A percentile compares a stretch with the other conserved stretches of the same genome.
Conservation (phyloP, 768 basidiomycete species). For the Suillus subluteus region DNA sequence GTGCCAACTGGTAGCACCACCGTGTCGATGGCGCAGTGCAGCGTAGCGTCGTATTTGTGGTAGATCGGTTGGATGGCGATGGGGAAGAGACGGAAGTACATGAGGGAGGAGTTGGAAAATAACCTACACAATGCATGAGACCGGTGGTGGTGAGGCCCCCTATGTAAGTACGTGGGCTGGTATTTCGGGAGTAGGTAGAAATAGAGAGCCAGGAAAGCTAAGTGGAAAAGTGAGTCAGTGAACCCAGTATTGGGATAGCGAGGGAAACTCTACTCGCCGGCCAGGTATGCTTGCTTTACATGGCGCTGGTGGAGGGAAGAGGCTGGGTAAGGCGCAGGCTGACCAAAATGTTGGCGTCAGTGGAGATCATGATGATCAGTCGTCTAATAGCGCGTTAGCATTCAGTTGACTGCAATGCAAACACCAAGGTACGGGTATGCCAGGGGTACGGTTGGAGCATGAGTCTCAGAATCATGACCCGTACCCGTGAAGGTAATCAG, state of each 20-base stretch:
- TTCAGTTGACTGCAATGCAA: not conserved
- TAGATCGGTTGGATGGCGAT: constrained; percentile 31
- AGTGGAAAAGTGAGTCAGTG: not conserved
- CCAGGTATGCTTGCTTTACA: not conserved
- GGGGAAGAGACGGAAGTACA: constrained; percentile 29
- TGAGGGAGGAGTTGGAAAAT: constrained; percentile 8
- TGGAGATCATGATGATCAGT: not conserved
- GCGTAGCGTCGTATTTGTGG: constrained; percentile 20
- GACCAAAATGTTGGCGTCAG: not conserved
- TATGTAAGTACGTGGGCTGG: constrained; percentile 65
- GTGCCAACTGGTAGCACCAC: constrained; percentile 63
- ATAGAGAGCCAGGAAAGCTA: constrained; percentile 67
- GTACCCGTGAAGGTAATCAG: too few species aligned
- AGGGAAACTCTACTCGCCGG: not conserved
- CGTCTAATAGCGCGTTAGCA: not conserved
- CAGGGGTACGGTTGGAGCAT: too few species aligned
- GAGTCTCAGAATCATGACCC: too few species aligned
- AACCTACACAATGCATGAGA: too few species aligned
- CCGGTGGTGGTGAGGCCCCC: constrained; percentile 35
- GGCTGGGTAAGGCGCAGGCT: not conserved
- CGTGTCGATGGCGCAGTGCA: constrained; percentile 19
- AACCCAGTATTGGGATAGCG: not conserved
- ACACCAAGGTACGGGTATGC: too few species aligned
- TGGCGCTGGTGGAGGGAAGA: not conserved
- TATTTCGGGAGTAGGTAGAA: constrained; percentile 74